These are phyloP conservation scores for Fallopia convolvulus DNA, from an alignment of 148 eudicot species.

Conservation along the genomic window DNA sequence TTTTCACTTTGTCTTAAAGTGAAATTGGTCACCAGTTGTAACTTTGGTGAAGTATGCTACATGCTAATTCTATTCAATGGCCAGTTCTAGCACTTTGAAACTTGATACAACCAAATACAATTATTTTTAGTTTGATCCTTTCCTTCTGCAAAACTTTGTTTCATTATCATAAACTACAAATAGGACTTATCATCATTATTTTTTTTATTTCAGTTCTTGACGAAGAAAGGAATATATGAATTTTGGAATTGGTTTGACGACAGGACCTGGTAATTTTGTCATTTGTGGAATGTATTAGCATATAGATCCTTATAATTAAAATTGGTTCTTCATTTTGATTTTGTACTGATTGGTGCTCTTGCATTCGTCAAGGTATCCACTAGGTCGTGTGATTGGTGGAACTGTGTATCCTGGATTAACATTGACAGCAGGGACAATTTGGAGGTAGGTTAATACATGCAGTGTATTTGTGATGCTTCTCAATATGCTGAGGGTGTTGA, in stretches of 20 bases:
- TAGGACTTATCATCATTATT: not conserved
- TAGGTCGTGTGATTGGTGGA: conserved; percentile 99
- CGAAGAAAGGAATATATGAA: conserved; percentile 91
- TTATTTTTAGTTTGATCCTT: not conserved
- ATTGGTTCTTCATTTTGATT: not conserved
- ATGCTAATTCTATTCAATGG: not conserved
- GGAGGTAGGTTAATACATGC: conserved; percentile 58
- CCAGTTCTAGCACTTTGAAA: not conserved
- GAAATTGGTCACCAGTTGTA: not conserved
- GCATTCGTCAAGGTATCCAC: conserved; percentile 65
- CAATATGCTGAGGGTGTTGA: not conserved
- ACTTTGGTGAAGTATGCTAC: not conserved
- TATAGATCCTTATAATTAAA: not conserved
- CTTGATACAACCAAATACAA: not conserved
- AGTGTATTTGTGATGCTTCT: not conserved
- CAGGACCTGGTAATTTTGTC: conserved; percentile 71
- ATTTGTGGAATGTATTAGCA: conserved; percentile 8
- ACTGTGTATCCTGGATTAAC: conserved; percentile 99
- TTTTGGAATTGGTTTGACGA: conserved; percentile 99
- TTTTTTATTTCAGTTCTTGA: conserved; percentile 56
- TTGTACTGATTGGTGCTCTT: conserved; percentile 10
- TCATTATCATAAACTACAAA: not conserved
- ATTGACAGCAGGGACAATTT: conserved; percentile 89
- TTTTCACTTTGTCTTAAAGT: not conserved
- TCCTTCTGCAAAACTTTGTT: not conserved